Evolutionary conservation across 2,329 filamentous ascomycete species (phyloP).

Genomic region (Trichoderma aggressivum): DNA sequence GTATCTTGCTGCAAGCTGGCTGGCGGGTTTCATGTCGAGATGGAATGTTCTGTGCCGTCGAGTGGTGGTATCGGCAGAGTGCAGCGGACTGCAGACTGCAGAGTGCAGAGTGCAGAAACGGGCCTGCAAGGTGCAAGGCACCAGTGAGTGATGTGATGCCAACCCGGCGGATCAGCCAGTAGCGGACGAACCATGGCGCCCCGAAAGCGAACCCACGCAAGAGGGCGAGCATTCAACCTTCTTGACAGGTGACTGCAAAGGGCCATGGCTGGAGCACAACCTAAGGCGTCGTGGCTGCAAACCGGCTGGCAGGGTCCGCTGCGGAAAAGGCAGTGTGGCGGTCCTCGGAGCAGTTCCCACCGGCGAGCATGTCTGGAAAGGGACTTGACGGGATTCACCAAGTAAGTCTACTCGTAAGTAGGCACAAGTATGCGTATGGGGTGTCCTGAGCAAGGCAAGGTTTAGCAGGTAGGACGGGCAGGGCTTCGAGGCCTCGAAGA

Average conservation of each 20-base stretch:
- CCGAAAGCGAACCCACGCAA: not conserved
- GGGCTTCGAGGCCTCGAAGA: constrained; percentile 15
- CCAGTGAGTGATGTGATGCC: not conserved
- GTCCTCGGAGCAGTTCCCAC: constrained; percentile 7
- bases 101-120: not conserved
- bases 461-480: not conserved
- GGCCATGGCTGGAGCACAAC: not conserved
- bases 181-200: constrained; percentile 8
- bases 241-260: constrained; percentile 10
- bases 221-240: not conserved
- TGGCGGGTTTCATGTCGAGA: not conserved
- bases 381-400: not conserved
- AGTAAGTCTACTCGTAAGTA: not conserved
- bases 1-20: not conserved
- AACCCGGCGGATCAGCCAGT: constrained; percentile 5
- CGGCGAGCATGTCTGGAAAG: not conserved
- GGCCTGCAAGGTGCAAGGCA: constrained; percentile 9
- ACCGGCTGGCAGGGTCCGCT: not conserved
- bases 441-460: not conserved
- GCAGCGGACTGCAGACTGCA: not conserved
- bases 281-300: constrained; percentile 1
- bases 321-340: constrained; percentile 8
- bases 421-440: not conserved
- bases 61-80: not conserved
- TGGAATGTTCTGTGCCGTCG: not conserved